Percentiles rank a stretch among this genome's conserved stretches.
Evolutionary conservation across 139 green algal species (phyloP).

Genomic region (Closterium sp.): DNA sequence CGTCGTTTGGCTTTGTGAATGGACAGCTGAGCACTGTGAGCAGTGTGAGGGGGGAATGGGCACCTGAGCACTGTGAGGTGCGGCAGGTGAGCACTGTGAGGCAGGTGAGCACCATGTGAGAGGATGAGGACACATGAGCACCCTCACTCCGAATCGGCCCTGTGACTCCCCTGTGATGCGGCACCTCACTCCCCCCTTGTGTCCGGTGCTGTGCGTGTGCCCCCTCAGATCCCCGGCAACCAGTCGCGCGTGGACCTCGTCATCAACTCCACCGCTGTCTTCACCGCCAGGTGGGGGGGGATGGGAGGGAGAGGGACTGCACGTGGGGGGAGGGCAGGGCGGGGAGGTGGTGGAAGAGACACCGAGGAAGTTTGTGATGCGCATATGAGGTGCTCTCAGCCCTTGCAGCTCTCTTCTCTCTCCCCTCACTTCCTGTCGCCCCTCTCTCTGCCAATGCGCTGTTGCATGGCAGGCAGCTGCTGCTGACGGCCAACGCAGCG

Average conservation of each 20-base stretch:
- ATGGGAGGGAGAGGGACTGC: too few species aligned
- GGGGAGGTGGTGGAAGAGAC: background rate
- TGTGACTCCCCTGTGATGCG: background rate
- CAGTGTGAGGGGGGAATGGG: too few species aligned
- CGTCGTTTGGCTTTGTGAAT: background rate
- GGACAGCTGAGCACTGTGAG: background rate
- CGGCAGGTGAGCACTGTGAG: too few species aligned
- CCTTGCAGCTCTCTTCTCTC: background rate
- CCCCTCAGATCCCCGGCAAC: background rate
- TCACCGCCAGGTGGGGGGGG: background rate
- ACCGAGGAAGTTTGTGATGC: too few species aligned
- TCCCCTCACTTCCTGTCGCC: background rate
- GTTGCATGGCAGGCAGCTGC: background rate
- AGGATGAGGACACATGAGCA: too few species aligned
- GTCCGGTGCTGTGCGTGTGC: too few species aligned
- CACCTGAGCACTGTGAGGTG: background rate
- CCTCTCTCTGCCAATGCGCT: background rate
- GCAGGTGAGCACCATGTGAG: too few species aligned
- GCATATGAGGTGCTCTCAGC: too few species aligned
- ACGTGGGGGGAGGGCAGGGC: too few species aligned
- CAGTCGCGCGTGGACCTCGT: background rate
- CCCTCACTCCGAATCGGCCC: background rate
- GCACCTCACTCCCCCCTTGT: too few species aligned
- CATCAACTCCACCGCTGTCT: background rate
- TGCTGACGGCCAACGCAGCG: background rate